phyloP scores from a whole-genome alignment of 306 rosid genomes.

The Pueraria montana region DNA sequence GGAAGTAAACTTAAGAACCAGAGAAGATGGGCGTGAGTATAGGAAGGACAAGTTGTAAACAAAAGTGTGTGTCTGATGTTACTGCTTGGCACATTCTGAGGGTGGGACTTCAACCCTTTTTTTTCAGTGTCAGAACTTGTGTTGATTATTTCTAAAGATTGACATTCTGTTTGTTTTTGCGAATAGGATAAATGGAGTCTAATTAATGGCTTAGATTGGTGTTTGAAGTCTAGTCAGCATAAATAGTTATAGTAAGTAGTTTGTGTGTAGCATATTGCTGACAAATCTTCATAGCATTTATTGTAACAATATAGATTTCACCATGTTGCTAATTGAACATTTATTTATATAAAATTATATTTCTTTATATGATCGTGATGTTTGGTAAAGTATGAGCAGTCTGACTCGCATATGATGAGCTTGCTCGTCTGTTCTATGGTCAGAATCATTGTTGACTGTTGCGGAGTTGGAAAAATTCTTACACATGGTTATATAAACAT shows the following conservation, averaged over 20 bases:
- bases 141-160: slow-evolving; percentile 36
- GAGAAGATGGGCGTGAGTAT: slow-evolving; percentile 13
- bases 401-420: slow-evolving; percentile 24
- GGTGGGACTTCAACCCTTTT: slow-evolving; percentile 4
- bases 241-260: slow-evolving; percentile 6
- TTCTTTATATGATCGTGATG: slow-evolving; percentile 35
- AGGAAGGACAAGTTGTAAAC: slow-evolving; percentile 25
- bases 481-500: slow-evolving; percentile 15
- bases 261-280: slow-evolving; percentile 10
- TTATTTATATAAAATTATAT: slow-evolving; percentile 44
- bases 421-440: slow-evolving; percentile 30
- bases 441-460: slow-evolving; percentile 19
- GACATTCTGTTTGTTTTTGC: slow-evolving; percentile 16
- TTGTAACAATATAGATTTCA: slow-evolving; percentile 16
- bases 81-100: slow-evolving; percentile 35
- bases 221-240: slow-evolving; percentile 35
- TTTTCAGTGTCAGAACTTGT: slow-evolving; percentile 2
- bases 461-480: slow-evolving; percentile 37
- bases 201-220: slow-evolving; percentile 34
- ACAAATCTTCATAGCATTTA: slow-evolving; percentile 33
- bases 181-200: neutral
- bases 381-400: slow-evolving; percentile 5
- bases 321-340: slow-evolving; percentile 28
- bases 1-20: slow-evolving; percentile 47
- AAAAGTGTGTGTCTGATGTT: slow-evolving; percentile 29